Percentiles rank a stretch among this genome's conserved stretches.
These are phyloP conservation scores for Microdochium nivale DNA, from an alignment of 2,329 filamentous ascomycete species.

Conservation along the genomic window DNA sequence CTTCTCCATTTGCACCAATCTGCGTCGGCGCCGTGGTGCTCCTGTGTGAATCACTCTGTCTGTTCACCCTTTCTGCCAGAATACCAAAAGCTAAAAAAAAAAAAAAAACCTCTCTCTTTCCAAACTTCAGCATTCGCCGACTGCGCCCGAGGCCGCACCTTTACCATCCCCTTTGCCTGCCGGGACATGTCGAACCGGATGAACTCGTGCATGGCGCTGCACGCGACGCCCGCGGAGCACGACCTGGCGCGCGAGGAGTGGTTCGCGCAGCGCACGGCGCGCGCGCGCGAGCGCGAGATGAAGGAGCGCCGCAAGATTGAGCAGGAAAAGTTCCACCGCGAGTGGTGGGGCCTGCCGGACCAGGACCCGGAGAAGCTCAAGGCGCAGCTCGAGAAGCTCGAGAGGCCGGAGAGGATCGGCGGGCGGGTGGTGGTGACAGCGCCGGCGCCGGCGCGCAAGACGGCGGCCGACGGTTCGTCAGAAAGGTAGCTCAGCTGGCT, in stretches of 20 bases:
- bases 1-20: no score
- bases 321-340: conserved; percentile 56
- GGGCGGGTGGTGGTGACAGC: conserved; percentile 24
- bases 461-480: neutral
- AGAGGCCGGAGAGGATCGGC: conserved; percentile 44
- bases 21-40: no score
- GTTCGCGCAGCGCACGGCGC: conserved; percentile 71
- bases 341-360: conserved; percentile 59
- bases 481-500: neutral
- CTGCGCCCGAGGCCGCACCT: conserved; percentile 78
- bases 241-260: conserved; percentile 89
- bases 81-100: no score
- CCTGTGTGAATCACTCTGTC: no score
- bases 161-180: conserved; percentile 83
- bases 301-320: conserved; percentile 50
- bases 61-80: no score
- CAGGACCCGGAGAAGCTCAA: conserved; percentile 42
- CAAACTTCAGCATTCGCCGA: conserved; percentile 68
- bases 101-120: no score
- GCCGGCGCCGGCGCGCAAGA: no score
- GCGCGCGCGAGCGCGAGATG: conserved; percentile 57
- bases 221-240: conserved; percentile 77
- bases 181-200: conserved; percentile 70
- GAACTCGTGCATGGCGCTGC: conserved; percentile 87
- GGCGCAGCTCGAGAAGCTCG: conserved; percentile 42